phyloP scores from a whole-genome alignment of 345 rosid genomes.

The Pugionium cornutum region DNA sequence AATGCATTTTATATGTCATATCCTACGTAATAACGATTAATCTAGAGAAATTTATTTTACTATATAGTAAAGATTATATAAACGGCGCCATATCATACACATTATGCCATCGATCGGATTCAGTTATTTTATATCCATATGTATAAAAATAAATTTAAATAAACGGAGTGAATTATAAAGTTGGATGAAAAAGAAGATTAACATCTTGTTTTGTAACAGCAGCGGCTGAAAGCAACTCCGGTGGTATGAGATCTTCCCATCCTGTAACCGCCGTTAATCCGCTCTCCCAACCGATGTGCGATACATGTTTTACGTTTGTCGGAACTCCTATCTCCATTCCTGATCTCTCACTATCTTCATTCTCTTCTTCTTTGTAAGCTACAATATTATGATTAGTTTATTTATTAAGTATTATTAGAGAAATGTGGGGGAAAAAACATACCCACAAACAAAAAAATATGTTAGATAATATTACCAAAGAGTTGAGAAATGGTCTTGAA shows the following conservation, averaged over 20 bases:
- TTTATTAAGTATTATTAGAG: too few species aligned
- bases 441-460: not conserved
- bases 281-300: constrained; percentile 70
- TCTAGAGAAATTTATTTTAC: too few species aligned
- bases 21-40: not conserved
- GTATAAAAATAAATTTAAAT: constrained; percentile 14
- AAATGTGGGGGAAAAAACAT: not conserved
- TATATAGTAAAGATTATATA: too few species aligned
- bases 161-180: constrained; percentile 23
- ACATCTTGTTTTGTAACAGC: constrained; percentile 14
- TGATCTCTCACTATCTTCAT: constrained; percentile 39
- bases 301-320: constrained; percentile 78
- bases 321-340: constrained; percentile 74
- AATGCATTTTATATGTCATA: not conserved
- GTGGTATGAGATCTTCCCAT: constrained; percentile 40
- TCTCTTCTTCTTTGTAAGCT: constrained; percentile 60
- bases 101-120: constrained; percentile 1
- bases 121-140: not conserved
- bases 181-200: constrained; percentile 15
- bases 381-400: not conserved
- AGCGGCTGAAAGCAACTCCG: constrained; percentile 28
- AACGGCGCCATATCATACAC: not conserved
- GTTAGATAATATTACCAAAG: constrained; percentile 47
- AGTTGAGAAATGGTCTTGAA: constrained; percentile 65
- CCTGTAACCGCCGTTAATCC: constrained; percentile 21